These are phyloP conservation scores for Desmodesmus armatus DNA, from an alignment of 139 green algal genomes.

Conservation along the genomic window DNA sequence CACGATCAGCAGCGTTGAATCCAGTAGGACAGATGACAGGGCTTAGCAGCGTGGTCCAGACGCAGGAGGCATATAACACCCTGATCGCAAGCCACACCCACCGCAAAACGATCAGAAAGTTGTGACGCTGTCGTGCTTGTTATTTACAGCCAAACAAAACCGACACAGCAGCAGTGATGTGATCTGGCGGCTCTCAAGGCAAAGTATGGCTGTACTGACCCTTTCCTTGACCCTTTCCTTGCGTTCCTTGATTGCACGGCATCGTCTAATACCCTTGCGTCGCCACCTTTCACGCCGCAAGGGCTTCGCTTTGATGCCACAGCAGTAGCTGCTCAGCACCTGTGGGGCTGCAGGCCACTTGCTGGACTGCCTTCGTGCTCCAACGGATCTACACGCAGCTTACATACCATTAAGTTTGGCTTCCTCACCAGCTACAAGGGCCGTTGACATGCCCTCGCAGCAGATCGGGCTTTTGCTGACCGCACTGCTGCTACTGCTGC, in stretches of 20 bases:
- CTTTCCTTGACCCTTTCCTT: not conserved
- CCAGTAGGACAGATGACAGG: not conserved
- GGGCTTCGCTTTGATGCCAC: conserved; percentile 46
- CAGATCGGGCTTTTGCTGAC: not conserved
- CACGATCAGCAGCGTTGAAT: not conserved
- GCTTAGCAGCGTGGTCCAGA: too few relatives aligned
- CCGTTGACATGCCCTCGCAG: not conserved
- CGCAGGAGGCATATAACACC: too few relatives aligned
- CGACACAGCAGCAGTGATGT: too few relatives aligned
- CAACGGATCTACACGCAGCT: conserved; percentile 35
- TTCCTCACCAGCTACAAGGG: too few relatives aligned
- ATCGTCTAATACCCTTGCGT: conserved; percentile 36
- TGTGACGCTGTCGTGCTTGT: not conserved
- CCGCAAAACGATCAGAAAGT: too few relatives aligned
- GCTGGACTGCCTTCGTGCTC: not conserved
- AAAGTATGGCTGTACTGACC: not conserved
- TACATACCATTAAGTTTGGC: not conserved
- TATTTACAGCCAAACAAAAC: not conserved
- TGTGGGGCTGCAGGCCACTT: conserved; percentile 18
- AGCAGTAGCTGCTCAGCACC: conserved; percentile 41
- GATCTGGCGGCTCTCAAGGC: too few relatives aligned
- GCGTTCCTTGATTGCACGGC: not conserved
- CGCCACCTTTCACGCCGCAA: not conserved
- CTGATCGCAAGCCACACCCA: too few relatives aligned
- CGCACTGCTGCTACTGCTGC: too few relatives aligned